Conservation (phyloP, 1,139 yeast species). For the Suhomyces atakaporum region DNA sequence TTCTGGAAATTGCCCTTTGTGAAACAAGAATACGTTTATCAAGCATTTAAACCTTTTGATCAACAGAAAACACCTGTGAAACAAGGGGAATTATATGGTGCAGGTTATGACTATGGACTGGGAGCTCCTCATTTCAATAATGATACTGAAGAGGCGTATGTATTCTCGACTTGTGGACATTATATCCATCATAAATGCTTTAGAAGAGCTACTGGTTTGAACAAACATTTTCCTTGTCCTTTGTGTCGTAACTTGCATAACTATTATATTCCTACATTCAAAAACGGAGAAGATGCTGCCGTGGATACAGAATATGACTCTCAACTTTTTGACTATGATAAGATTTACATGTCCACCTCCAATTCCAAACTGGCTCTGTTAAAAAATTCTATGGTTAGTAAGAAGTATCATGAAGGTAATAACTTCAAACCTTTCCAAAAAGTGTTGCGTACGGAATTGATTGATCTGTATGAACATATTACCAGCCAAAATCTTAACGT, state of each 20-base stretch:
- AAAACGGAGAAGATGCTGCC: constrained; percentile 19
- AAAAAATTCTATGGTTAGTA: constrained; percentile 14
- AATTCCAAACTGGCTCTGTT: constrained; percentile 16
- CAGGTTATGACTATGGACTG: constrained; percentile 24
- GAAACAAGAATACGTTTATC: constrained; percentile 8
- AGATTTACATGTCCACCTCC: constrained; percentile 16
- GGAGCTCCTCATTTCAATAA: constrained; percentile 4
- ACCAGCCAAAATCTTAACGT: constrained; percentile 1
- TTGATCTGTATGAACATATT: constrained; percentile 7
- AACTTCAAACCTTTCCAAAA: constrained; percentile 6
- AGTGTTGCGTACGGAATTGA: constrained; percentile 7
- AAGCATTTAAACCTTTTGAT: constrained; percentile 33
- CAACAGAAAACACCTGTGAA: constrained; percentile 15
- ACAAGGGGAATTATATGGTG: constrained; percentile 24
- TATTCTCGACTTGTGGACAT: constrained; percentile 67
- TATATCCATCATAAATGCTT: constrained; percentile 65
- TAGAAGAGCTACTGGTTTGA: constrained; percentile 27
- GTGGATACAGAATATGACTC: constrained; percentile 5
- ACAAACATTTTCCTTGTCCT: constrained; percentile 48
- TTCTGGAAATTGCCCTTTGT: constrained; percentile 52
- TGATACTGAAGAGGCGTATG: constrained; percentile 26
- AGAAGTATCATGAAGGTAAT: constrained; percentile 10
- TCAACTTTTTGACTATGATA: constrained; percentile 11
- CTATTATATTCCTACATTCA: constrained; percentile 46
- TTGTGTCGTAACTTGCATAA: constrained; percentile 59